phyloP scores from a whole-genome alignment of 805 yeast species.

The Wickerhamomyces silvicola region DNA sequence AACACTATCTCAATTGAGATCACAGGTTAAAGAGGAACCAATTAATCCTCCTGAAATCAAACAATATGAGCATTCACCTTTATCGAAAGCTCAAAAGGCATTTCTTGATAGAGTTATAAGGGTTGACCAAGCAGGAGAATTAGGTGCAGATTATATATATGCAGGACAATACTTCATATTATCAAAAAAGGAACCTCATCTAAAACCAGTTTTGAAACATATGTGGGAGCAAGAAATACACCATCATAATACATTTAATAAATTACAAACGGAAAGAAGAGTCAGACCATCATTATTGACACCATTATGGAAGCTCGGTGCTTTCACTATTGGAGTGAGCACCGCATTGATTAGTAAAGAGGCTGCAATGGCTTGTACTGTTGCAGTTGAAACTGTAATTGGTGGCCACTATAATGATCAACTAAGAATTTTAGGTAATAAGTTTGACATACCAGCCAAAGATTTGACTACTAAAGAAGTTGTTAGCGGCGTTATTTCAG shows the following conservation, averaged over 20 bases:
- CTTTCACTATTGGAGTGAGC: slow-evolving; percentile 75
- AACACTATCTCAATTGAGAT: slow-evolving; percentile 16
- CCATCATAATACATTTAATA: slow-evolving; percentile 82
- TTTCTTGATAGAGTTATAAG: slow-evolving; percentile 70
- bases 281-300: slow-evolving; percentile 90
- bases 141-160: slow-evolving; percentile 92
- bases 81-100: slow-evolving; percentile 53
- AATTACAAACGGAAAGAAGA: slow-evolving; percentile 64
- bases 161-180: slow-evolving; percentile 83
- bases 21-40: slow-evolving; percentile 8
- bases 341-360: slow-evolving; percentile 87
- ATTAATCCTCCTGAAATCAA: slow-evolving; percentile 1
- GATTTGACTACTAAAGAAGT: slow-evolving; percentile 23
- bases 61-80: slow-evolving; percentile 9
- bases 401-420: slow-evolving; percentile 95
- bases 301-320: slow-evolving; percentile 91
- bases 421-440: slow-evolving; percentile 65
- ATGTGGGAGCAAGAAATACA: slow-evolving; percentile 99
- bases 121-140: slow-evolving; percentile 97
- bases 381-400: slow-evolving; percentile 96
- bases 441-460: slow-evolving; percentile 42
- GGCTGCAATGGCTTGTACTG: slow-evolving; percentile 99
- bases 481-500: slow-evolving; percentile 28
- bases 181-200: slow-evolving; percentile 60
- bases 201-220: slow-evolving; percentile 76